Base-by-base conservation (phyloP, 805 yeast genomes). In the Ogataea trehaloabstinens region DNA sequence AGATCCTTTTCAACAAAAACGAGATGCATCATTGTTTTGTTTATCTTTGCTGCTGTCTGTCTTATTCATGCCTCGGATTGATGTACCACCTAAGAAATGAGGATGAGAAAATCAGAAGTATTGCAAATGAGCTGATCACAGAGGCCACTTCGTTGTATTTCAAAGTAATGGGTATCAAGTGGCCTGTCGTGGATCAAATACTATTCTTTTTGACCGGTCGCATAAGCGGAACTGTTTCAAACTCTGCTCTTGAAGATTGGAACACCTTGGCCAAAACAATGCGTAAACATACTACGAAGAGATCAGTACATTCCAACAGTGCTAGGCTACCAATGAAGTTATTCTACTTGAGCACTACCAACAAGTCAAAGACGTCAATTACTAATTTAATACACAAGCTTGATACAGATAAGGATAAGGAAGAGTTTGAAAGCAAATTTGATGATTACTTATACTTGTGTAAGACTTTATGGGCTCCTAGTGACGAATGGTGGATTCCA, bases 111-210 rank as follows among this genome's bases (percentile, higher is more conserved):
- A 18, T 38, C 12, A 16, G 33, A 20, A 28, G 29, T 16, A 29
- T 45, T 7, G 41, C 40, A 2, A 6, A 27, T 13, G 21, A 19
- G 5, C 17, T 15, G 21, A 28, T 45, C 6, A 32, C 18, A 13
- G 11, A 24, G 3, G 42, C 41, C 19, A 15, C 19, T 5, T 6
- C 34, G 4, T 24, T 24, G 15, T 25, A 21, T 19, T 33, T 45
- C 15, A 40, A 24, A 11, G 28, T 13, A 5, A n/a, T 45, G 15
- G 28, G 38, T 13, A n/a, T 28, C 25, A 45, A 39, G 24, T 45
- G 49, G 49, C 45, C 45, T 3, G 25, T 45, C 6, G 43, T 44
- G 11, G 19, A 20, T 17, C 49, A 41, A 30, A 19, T 30, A 7
- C 25, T 25, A 22, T 30, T n/a, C 20, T 29, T 34, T 19, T 17